These are phyloP conservation scores for Penstemon eatonii DNA, from an alignment of 257 asterid species.

Conservation along the genomic window DNA sequence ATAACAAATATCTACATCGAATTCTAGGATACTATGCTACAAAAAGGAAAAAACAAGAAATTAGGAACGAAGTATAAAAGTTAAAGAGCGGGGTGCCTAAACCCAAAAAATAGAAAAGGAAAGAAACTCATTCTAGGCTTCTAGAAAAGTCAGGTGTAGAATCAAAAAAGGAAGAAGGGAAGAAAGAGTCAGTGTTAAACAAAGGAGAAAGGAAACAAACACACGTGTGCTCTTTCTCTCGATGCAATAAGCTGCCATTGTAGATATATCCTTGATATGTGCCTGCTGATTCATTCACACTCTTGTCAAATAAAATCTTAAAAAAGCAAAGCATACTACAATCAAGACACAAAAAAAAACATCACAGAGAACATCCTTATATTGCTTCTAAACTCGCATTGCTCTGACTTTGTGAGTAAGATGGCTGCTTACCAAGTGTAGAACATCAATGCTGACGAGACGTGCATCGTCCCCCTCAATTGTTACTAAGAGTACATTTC, in stretches of 20 bases:
- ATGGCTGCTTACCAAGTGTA: conserved; percentile 85
- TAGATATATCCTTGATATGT: conserved; percentile 91
- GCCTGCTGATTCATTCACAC: conserved; percentile 99
- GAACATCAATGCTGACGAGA: conserved; percentile 95
- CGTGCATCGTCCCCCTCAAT: conserved; percentile 98
- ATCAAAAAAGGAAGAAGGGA: conserved; percentile 65
- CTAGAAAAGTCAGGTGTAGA: conserved; percentile 43
- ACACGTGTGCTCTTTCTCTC: conserved; percentile 97
- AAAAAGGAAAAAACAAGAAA: conserved; percentile 7
- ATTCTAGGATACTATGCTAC: conserved; percentile 14
- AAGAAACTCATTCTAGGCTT: conserved; percentile 31
- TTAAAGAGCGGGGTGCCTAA: conserved; percentile 19
- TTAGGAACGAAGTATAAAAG: conserved; percentile 15
- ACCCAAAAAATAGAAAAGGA: conserved; percentile 4
- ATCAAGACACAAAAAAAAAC: conserved; percentile 38
- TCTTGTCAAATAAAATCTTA: conserved; percentile 80
- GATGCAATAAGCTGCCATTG: conserved; percentile 99
- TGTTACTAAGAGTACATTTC: conserved; percentile 92
- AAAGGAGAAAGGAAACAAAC: conserved; percentile 99
- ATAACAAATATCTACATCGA: conserved; percentile 19
- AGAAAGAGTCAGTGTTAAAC: conserved; percentile 90
- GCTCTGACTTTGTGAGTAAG: conserved; percentile 30
- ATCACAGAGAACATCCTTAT: conserved; percentile 39
- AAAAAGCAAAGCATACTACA: conserved; percentile 56
- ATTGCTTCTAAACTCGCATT: conserved; percentile 28